Evolutionary conservation across 768 basidiomycete genomes (phyloP).

Genomic region (Inosperma sp.): DNA sequence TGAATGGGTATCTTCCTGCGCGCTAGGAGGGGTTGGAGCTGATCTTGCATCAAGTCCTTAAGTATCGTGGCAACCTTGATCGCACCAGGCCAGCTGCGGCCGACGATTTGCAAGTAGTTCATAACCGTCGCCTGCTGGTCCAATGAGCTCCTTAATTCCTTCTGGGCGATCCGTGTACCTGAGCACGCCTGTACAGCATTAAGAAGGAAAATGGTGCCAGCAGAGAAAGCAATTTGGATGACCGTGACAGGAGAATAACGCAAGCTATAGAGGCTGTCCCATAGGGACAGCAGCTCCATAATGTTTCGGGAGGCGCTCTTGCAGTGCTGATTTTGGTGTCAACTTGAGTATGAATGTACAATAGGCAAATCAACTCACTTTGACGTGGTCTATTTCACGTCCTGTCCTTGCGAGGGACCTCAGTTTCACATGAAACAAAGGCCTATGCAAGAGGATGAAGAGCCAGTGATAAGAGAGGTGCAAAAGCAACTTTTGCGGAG

Average conservation of each 20-base stretch:
- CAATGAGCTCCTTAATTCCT: constrained; percentile 41
- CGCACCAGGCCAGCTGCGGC: constrained; percentile 51
- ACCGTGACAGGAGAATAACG: constrained; percentile 56
- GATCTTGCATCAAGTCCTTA: constrained; percentile 38
- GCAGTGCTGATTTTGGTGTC: constrained; percentile 36
- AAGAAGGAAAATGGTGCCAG: constrained; percentile 55
- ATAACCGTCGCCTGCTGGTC: constrained; percentile 45
- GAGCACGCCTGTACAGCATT: constrained; percentile 51
- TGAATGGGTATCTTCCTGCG: constrained; percentile 18
- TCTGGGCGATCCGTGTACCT: constrained; percentile 42
- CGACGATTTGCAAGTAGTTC: constrained; percentile 49
- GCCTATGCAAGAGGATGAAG: constrained; percentile 57
- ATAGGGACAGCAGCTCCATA: constrained; percentile 47
- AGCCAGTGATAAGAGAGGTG: constrained; percentile 57
- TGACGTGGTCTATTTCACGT: constrained; percentile 47
- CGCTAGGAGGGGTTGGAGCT: constrained; percentile 38
- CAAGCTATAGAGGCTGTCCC: constrained; percentile 49
- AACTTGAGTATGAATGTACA: constrained; percentile 19
- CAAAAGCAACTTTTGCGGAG: constrained; percentile 52
- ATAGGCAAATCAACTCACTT: constrained; percentile 32
- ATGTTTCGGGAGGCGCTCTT: constrained; percentile 52
- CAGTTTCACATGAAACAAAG: constrained; percentile 44
- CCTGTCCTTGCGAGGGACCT: constrained; percentile 35
- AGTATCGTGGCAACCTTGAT: constrained; percentile 46
- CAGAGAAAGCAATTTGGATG: constrained; percentile 54